Evolutionary conservation across 495 filamentous ascomycete genomes (phyloP).

Genomic region (Bacidia rubella): DNA sequence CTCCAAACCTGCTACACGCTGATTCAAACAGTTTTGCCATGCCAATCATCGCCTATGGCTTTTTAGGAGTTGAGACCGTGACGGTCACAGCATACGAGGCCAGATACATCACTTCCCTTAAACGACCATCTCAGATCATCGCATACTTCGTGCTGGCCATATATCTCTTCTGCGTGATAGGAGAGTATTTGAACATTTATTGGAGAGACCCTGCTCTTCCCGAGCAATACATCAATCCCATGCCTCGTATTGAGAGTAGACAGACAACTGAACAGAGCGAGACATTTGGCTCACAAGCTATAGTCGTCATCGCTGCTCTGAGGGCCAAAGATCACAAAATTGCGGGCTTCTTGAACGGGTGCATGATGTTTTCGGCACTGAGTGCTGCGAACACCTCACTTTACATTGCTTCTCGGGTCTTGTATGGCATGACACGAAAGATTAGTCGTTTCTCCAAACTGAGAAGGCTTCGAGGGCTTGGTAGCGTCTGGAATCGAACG

Average conservation of each 20-base stretch:
- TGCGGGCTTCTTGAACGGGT: constrained; percentile 26
- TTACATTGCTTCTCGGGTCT: constrained; percentile 33
- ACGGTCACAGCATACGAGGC: constrained; percentile 36
- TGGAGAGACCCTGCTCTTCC: constrained; percentile 28
- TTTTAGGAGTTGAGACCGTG: constrained; percentile 32
- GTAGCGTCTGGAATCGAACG: constrained; percentile 25
- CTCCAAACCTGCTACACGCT: not conserved
- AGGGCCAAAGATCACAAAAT: constrained; percentile 13
- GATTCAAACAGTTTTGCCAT: constrained; percentile 24
- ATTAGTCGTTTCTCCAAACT: constrained; percentile 15
- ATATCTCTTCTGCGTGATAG: constrained; percentile 21
- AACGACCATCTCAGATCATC: constrained; percentile 19
- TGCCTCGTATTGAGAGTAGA: not conserved
- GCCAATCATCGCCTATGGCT: constrained; percentile 31
- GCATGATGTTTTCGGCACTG: constrained; percentile 31
- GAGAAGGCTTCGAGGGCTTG: constrained; percentile 11
- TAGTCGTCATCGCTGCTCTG: constrained; percentile 8
- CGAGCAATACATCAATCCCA: constrained; percentile 6
- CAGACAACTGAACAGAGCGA: not conserved
- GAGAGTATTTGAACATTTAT: constrained; percentile 28
- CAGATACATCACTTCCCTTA: constrained; percentile 22
- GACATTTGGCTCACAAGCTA: constrained; percentile 3
- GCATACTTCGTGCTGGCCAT: constrained; percentile 20
- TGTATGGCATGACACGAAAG: constrained; percentile 31
- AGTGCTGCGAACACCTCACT: constrained; percentile 31